Evolutionary conservation across 2,329 filamentous ascomycete species (phyloP).

Genomic region (Emergomyces africanus): DNA sequence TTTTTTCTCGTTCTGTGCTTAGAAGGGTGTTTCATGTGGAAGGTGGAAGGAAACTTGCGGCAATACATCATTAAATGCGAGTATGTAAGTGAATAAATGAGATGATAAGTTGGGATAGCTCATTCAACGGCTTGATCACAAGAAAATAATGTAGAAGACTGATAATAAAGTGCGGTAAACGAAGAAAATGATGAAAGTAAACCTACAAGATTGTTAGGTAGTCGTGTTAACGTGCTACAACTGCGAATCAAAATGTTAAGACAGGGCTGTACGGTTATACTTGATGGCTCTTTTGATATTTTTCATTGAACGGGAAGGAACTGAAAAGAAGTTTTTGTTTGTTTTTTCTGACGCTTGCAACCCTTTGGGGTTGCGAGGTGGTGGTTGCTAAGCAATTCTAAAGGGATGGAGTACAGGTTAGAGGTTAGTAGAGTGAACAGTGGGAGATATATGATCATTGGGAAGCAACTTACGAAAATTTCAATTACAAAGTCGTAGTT

Average conservation of each 20-base stretch:
- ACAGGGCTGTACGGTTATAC: neutral
- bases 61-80: neutral
- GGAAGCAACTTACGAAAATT: neutral
- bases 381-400: neutral
- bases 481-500: neutral
- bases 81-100: no score
- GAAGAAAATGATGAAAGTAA: neutral
- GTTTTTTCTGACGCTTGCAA: neutral
- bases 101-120: neutral
- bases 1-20: neutral
- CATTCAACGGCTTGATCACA: neutral
- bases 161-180: neutral
- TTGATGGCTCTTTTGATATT: neutral
- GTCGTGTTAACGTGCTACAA: neutral
- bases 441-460: neutral
- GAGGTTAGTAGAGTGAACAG: neutral
- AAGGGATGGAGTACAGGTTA: neutral
- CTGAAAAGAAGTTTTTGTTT: neutral
- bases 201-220: neutral
- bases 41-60: neutral
- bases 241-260: neutral
- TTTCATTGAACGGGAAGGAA: neutral
- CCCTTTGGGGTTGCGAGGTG: neutral
- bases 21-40: neutral
- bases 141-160: neutral